Percentiles rank a stretch among this genome's conserved stretches.
These are phyloP conservation scores for Orychophragmus violaceus DNA, from an alignment of 345 rosid genomes.

Conservation along the genomic window DNA sequence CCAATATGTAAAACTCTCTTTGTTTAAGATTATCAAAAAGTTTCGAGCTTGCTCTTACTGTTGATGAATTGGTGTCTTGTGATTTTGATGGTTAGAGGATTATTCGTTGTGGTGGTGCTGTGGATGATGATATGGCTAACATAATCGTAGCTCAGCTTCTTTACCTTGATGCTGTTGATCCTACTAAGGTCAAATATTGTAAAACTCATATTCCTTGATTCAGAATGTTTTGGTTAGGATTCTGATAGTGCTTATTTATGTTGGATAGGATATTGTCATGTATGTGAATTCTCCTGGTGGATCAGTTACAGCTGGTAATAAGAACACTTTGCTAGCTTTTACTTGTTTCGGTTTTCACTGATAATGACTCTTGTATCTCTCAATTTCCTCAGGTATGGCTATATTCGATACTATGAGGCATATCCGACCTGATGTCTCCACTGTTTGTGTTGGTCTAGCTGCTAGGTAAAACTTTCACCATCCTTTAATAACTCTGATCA, in stretches of 20 bases:
- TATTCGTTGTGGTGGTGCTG: conserved; percentile 95
- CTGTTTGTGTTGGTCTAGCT: conserved; percentile 96
- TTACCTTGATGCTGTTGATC: conserved; percentile 94
- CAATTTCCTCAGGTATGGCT: conserved; percentile 66
- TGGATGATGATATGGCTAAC: conserved; percentile 98
- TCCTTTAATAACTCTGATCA: background rate
- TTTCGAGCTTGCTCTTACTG: no score
- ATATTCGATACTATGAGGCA: conserved; percentile 93
- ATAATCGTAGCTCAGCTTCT: conserved; percentile 92
- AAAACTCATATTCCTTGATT: background rate
- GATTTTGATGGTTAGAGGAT: conserved; percentile 50
- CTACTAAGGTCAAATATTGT: conserved; percentile 51
- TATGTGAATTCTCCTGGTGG: conserved; percentile 99
- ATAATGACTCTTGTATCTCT: conserved; percentile 9
- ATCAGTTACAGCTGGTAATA: conserved; percentile 95
- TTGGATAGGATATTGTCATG: conserved; percentile 84
- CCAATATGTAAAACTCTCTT: conserved; percentile 47
- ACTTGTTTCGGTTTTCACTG: background rate
- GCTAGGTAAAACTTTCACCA: conserved; percentile 58
- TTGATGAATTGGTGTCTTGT: background rate
- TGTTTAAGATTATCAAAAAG: background rate
- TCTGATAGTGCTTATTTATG: conserved; percentile 13
- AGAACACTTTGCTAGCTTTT: conserved; percentile 7
- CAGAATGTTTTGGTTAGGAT: background rate
- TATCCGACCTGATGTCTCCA: conserved; percentile 89